Percentiles rank a stretch among this genome's conserved stretches.
These are phyloP conservation scores for Suhomyces xylopsoci DNA, from an alignment of 805 yeast genomes.

Conservation along the genomic window DNA sequence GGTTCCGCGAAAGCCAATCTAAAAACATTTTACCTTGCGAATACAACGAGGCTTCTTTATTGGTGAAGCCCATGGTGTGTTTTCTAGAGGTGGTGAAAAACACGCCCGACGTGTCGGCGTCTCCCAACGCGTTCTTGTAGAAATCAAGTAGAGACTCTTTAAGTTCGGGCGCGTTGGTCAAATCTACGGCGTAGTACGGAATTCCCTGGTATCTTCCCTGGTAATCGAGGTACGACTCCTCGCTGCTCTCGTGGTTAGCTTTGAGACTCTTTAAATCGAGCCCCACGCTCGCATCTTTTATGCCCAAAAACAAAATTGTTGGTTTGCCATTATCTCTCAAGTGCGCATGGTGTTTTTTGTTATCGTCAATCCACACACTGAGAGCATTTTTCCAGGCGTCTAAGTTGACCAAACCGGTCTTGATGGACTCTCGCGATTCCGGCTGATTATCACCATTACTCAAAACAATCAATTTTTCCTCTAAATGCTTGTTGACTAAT, in stretches of 20 bases:
- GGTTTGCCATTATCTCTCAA: slow-evolving; percentile 38
- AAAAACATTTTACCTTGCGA: slow-evolving; percentile 81
- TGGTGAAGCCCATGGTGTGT: slow-evolving; percentile 33
- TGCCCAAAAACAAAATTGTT: slow-evolving; percentile 42
- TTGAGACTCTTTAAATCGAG: slow-evolving; percentile 29
- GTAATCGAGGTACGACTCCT: slow-evolving; percentile 38
- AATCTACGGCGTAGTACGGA: slow-evolving; percentile 64
- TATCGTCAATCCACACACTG: slow-evolving; percentile 28
- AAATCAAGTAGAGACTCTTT: slow-evolving; percentile 31
- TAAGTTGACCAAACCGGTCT: slow-evolving; percentile 19
- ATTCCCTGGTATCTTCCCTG: slow-evolving; percentile 54
- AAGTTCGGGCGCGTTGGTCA: slow-evolving; percentile 44
- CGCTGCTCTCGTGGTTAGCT: slow-evolving; percentile 21
- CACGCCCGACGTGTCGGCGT: slow-evolving; percentile 10
- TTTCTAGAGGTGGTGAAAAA: slow-evolving; percentile 36
- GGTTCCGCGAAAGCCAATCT: slow-evolving; percentile 77
- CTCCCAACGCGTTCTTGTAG: slow-evolving; percentile 8
- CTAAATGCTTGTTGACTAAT: slow-evolving; percentile 27
- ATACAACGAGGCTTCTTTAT: slow-evolving; percentile 58
- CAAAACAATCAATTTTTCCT: slow-evolving; percentile 29
- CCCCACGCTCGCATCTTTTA: slow-evolving; percentile 46
- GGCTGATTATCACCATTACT: slow-evolving; percentile 37
- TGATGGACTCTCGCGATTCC: slow-evolving; percentile 12
- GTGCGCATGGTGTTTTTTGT: slow-evolving; percentile 35
- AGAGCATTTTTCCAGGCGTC: slow-evolving; percentile 11